Evolutionary conservation across 352 stramenopile species (phyloP), one percentile per base, ranked within the genome.

Genomic region (Pythium graminicola): DNA sequence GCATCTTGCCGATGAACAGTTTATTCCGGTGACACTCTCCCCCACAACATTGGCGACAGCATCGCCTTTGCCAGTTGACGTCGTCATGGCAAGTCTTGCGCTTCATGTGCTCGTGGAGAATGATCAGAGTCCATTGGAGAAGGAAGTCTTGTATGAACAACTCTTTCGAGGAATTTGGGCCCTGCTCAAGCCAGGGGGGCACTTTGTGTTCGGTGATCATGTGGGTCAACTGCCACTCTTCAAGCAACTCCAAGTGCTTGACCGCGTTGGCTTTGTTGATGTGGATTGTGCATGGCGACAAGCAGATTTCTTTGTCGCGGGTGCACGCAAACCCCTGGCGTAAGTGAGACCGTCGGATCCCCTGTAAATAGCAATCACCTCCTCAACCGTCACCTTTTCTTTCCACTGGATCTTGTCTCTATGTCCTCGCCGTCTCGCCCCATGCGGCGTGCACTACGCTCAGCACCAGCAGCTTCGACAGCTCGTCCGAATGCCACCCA

Each of bases 271-370:
- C 0, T 92, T 89, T 52, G 62, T 77, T 29, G 78, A 92, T 48
- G 71, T 92, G 2, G 81, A 89, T 52, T 85, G 78, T 26, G 70
- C 78, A 31, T 92, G 81, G 81, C 65, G 81, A 24, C 66, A 87
- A 50, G 54, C 58, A n/a, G 81, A 88, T 33, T 89, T 78, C 33
- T 92, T 92, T 33, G 76, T 89, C 16, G 70, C 76, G 6, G 78
- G 81, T 19, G 81, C 65, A 2, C 68, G 73, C 4, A 75, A 71
- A 26, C 73, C 77, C 17, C 26, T 47, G 10, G 22, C 11, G 23
- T 35, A 29, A 49, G 28, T 38, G 9, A 38, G 31, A 14, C 9
- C 31, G 16, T 38, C n/a, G n/a, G n/a, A n/a, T n/a, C n/a, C n/a
- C n/a, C n/a, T n/a, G n/a, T n/a, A n/a, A n/a, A n/a, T n/a, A n/a